Base-by-base conservation (phyloP, 495 filamentous ascomycete species). In the Glutinoglossum americanum region DNA sequence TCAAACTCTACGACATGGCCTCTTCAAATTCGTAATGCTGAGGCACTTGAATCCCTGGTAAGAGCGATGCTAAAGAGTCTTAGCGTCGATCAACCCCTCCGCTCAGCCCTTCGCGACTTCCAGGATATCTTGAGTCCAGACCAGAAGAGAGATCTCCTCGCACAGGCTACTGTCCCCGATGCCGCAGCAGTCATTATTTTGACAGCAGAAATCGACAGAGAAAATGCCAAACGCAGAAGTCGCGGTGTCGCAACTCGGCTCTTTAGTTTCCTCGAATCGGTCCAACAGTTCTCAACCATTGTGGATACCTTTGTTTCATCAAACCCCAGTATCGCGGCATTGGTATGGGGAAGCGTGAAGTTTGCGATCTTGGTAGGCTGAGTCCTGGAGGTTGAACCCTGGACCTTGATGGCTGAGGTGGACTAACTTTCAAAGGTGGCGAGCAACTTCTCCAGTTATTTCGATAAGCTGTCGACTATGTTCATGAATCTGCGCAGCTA, bases 281-380 rank as follows among this genome's bases (percentile, higher is more conserved):
- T 62, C 11, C 67, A 66, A 48, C 64, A 66, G 49, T 70, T 69
- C 56, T 61, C 58, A 41, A 53, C 56, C n/a, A 61, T 67, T 51
- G 59, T 70, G 39, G 62, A 65, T 26, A 65, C 64, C n/a, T 70
- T 66, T 49, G 60, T 68, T 27, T 66, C 63, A 55, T 67, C 66
- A 2, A 57, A 67, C 59, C 68, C 69, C 1, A 53, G 45, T 21
- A 63, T 67, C 48, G 69, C 69, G 0, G 69, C 67, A 35, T 62
- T 70, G 15, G 62, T 71, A 19, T 71, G 69, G 69, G 69, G 69
- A n/a, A 65, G 65, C 19, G 60, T 69, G 3, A 64, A 65, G 56
- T 58, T 64, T 30, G 62, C 68, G 25, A 54, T 70, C 53, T 47
- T 59, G 1, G 62, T 47, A 41, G 7, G 26, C 19, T 19, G n/a